Evolutionary conservation across 2,329 filamentous ascomycete species (phyloP), one percentile per base, ranked within the genome.

Genomic region (Neonectria hederae): DNA sequence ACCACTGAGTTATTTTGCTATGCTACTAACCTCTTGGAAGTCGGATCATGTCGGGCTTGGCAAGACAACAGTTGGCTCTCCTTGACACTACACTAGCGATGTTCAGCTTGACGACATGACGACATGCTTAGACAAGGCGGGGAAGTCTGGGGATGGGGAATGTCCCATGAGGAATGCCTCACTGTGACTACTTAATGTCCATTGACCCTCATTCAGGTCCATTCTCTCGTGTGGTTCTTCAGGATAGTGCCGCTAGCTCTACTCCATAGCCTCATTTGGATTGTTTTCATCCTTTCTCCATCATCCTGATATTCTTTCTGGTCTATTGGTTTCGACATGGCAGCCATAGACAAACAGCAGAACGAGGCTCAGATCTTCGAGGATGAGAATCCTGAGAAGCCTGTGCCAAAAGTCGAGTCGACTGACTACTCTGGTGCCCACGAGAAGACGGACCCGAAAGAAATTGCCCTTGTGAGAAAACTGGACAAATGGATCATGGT

Each of bases 401-500:
- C 49, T 1, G 13, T 72, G 2, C 71, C 71, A 11, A 53, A 28
- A 1, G 59, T 66, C 19, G 69, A 72, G 7, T 72, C 66, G 63
- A 61, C 62, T 4, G 71, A 73, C 52, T 72, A 73, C 61, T 73
- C 71, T 32, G 71, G 71, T 53, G 71, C 71, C n/a, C 71, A 73
- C 4, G 71, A 72, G 51, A 73, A 73, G 57, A 73, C 71, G 5
- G 71, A 73, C 4, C 71, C 71, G 4, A 73, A 69, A 22, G 71
- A 73, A 21, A 73, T 73, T 46, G 71, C 71, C 5, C 62, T 73
- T 9, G 71, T 73, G 22, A 73, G 56, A 46, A 73, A 73, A 61
- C 65, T 73, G 48, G 71, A 73, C 22, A 48, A 69, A 42, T 73
- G 68, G 69, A 73, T 73, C 65, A 73, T 73, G 69, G 69, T 69